Conservation (phyloP, 192 early-diverging fungal species). For the Coemansia sp. region DNA sequence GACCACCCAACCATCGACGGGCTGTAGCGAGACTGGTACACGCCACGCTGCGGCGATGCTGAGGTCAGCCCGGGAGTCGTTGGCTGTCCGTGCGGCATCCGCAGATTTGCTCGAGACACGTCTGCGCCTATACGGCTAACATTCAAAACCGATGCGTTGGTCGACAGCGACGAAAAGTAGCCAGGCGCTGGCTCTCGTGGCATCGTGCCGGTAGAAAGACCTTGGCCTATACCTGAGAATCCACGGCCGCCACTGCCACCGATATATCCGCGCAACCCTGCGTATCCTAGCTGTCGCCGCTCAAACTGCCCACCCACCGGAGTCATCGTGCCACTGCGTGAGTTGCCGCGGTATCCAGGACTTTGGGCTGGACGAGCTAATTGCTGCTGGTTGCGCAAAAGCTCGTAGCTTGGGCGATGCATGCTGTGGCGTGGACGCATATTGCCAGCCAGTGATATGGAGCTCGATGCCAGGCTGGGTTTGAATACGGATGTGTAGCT, state of each 20-base stretch:
- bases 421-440: conserved; percentile 36
- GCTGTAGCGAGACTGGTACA: conserved; percentile 29
- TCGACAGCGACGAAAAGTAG: conserved; percentile 32
- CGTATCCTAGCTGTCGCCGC: conserved; percentile 34
- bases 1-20: conserved; percentile 37
- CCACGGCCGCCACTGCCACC: conserved; percentile 19
- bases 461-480: conserved; percentile 15
- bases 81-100: conserved; percentile 6
- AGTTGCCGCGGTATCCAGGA: conserved; percentile 31
- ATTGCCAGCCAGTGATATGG: conserved; percentile 27
- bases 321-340: conserved; percentile 30
- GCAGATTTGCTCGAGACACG: conserved; percentile 2
- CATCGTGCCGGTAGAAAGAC: conserved; percentile 29
- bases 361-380: conserved; percentile 19
- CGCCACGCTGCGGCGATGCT: conserved; percentile 33
- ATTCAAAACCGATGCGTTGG: conserved; percentile 16
- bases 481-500: conserved; percentile 30
- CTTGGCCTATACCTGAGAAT: conserved; percentile 10
- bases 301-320: conserved; percentile 26
- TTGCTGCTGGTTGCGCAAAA: conserved; percentile 26
- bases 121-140: background rate
- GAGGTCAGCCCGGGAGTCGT: conserved; percentile 8
- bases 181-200: conserved; percentile 33
- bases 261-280: conserved; percentile 50
- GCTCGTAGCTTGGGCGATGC: conserved; percentile 30